Percentiles rank a stretch among this genome's conserved stretches.
phyloP scores from a whole-genome alignment of 2,329 filamentous ascomycete genomes.

The Lachnellula occidentalis region DNA sequence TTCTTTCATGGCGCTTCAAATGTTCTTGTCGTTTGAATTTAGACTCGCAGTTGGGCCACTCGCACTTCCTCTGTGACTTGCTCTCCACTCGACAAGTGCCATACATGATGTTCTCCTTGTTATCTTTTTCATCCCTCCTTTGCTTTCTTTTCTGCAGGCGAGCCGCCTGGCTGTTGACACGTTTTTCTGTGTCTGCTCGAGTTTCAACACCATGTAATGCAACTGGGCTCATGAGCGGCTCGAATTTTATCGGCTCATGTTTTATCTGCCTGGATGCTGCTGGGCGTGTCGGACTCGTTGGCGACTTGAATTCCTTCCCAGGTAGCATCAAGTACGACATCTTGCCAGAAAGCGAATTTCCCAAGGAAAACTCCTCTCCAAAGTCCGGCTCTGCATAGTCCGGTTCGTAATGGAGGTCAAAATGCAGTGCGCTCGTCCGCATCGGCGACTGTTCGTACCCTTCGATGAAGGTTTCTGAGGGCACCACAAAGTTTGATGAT shows the following conservation, averaged over 20 bases:
- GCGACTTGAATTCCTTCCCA: background rate
- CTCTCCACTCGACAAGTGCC: conserved; percentile 21
- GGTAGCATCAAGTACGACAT: conserved; percentile 4
- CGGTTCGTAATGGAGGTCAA: conserved; percentile 12
- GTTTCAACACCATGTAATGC: conserved; percentile 9
- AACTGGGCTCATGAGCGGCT: background rate
- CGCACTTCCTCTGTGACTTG: conserved; percentile 38
- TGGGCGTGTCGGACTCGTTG: conserved; percentile 7
- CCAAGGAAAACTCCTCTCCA: background rate
- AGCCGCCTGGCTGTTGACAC: background rate
- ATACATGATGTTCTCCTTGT: background rate
- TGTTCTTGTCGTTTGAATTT: conserved; percentile 45
- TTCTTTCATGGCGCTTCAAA: conserved; percentile 43
- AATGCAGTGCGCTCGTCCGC: conserved; percentile 9
- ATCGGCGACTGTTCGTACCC: conserved; percentile 16
- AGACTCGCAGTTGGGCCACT: conserved; percentile 37
- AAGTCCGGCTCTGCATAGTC: conserved; percentile 9
- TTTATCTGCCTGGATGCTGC: background rate
- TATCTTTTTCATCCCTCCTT: background rate
- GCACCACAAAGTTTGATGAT: conserved; percentile 21
- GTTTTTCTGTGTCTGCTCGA: background rate
- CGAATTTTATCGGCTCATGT: conserved; percentile 2
- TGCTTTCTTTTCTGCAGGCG: background rate
- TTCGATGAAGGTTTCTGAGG: conserved; percentile 24
- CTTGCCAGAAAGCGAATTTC: background rate